These are phyloP conservation scores for Fraxinus baroniana DNA, from an alignment of 305 asterid species.

Conservation along the genomic window DNA sequence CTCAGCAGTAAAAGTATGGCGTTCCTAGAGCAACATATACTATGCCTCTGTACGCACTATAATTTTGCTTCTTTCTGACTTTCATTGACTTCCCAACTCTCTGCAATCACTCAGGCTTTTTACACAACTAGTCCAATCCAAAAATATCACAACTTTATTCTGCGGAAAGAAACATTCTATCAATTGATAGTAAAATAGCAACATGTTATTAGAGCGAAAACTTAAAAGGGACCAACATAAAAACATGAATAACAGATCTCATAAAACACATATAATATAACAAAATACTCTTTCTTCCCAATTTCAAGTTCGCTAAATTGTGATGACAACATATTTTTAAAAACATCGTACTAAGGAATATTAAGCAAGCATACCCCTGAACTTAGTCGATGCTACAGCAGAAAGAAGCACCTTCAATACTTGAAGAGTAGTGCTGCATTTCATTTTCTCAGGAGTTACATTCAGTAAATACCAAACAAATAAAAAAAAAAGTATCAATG, in stretches of 20 bases:
- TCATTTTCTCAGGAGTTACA: slow-evolving; percentile 35
- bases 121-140: neutral
- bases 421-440: slow-evolving; percentile 94
- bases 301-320: neutral
- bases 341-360: slow-evolving; percentile 1
- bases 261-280: neutral
- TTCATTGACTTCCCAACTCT: neutral
- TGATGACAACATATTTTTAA: neutral
- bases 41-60: neutral
- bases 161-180: neutral
- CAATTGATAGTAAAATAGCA: slow-evolving; percentile 17
- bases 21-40: neutral
- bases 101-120: neutral
- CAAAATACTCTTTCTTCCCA: neutral
- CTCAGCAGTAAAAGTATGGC: neutral
- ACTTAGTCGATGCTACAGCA: slow-evolving; percentile 84
- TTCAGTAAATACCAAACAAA: slow-evolving; percentile 20
- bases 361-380: slow-evolving; percentile 67
- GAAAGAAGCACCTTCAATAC: slow-evolving; percentile 97
- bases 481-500: slow-evolving; percentile 19
- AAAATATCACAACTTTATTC: neutral
- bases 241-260: neutral
- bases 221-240: neutral
- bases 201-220: slow-evolving; percentile 1
- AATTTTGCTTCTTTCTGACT: neutral